Evolutionary conservation across 2,329 filamentous ascomycete species (phyloP).

Genomic region (Colletotrichum nymphaeae): DNA sequence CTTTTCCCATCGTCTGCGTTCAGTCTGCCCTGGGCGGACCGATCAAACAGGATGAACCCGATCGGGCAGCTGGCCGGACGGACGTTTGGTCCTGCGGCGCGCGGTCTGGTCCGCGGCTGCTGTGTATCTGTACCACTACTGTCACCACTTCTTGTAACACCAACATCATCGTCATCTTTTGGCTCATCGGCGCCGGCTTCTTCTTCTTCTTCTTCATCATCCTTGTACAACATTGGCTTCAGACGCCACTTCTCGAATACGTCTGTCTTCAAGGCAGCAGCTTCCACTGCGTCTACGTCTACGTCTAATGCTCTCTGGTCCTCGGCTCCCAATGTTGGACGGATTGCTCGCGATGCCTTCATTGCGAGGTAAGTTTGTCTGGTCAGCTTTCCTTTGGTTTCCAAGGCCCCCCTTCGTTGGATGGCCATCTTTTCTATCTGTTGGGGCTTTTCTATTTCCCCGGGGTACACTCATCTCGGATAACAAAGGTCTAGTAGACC

Average conservation of each 20-base stretch:
- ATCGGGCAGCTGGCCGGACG: conserved; percentile 34
- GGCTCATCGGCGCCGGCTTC: background rate
- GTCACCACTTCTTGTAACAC: background rate
- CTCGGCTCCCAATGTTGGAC: background rate
- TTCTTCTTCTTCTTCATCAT: background rate
- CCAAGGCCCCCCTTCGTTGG: background rate
- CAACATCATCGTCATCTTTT: background rate
- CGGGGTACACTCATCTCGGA: background rate
- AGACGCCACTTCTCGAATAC: conserved; percentile 13
- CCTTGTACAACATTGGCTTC: conserved; percentile 22
- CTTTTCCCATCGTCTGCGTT: background rate
- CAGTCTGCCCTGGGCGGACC: background rate
- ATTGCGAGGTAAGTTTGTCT: conserved; percentile 12
- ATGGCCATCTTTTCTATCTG: background rate
- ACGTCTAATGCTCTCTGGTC: conserved; percentile 7
- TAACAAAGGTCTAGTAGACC: background rate
- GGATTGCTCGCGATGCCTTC: conserved; percentile 11
- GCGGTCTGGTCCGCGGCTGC: conserved; percentile 9
- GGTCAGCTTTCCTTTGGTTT: background rate
- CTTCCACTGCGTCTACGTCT: background rate
- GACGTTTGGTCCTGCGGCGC: conserved; percentile 2
- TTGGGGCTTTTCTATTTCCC: background rate
- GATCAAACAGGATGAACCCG: conserved; percentile 26
- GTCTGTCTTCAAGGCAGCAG: background rate
- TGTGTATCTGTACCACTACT: background rate